A percentile compares a stretch with the other conserved stretches of the same genome.
phyloP scores from a whole-genome alignment of 2,329 filamentous ascomycete genomes.

The Beauveria medogensis region DNA sequence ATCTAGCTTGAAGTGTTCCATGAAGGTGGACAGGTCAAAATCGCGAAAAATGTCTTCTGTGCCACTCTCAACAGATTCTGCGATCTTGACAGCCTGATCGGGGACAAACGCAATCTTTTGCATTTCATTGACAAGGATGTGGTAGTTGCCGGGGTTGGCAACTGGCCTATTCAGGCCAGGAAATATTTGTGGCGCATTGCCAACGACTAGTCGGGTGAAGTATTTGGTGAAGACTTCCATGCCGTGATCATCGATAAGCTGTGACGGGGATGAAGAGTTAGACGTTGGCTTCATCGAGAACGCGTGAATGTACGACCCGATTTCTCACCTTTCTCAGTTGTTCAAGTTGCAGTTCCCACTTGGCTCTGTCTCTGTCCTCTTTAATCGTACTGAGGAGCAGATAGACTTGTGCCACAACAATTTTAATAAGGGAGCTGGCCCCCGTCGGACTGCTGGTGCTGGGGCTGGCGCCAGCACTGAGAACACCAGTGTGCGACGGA shows the following conservation, averaged over 20 bases:
- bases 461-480: slow-evolving; percentile 53
- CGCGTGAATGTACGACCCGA: neutral
- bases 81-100: slow-evolving; percentile 81
- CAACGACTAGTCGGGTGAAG: slow-evolving; percentile 83
- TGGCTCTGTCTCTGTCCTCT: slow-evolving; percentile 80
- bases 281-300: slow-evolving; percentile 11
- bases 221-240: slow-evolving; percentile 99
- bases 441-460: slow-evolving; percentile 56
- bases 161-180: slow-evolving; percentile 65
- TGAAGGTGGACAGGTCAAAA: slow-evolving; percentile 90
- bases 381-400: slow-evolving; percentile 90
- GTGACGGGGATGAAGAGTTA: neutral
- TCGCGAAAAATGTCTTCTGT: slow-evolving; percentile 93
- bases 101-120: slow-evolving; percentile 73
- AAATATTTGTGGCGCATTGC: slow-evolving; percentile 89
- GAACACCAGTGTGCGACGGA: slow-evolving; percentile 46
- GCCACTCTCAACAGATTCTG: slow-evolving; percentile 82
- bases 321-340: slow-evolving; percentile 78
- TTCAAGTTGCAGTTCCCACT: slow-evolving; percentile 88
- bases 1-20: slow-evolving; percentile 93
- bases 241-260: slow-evolving; percentile 95
- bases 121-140: slow-evolving; percentile 75
- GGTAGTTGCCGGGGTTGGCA: slow-evolving; percentile 74
- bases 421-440: slow-evolving; percentile 70
- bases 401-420: slow-evolving; percentile 92